Conservation (phyloP, 1,284 basidiomycete genomes). For the Boletellus dicymbophilus region DNA sequence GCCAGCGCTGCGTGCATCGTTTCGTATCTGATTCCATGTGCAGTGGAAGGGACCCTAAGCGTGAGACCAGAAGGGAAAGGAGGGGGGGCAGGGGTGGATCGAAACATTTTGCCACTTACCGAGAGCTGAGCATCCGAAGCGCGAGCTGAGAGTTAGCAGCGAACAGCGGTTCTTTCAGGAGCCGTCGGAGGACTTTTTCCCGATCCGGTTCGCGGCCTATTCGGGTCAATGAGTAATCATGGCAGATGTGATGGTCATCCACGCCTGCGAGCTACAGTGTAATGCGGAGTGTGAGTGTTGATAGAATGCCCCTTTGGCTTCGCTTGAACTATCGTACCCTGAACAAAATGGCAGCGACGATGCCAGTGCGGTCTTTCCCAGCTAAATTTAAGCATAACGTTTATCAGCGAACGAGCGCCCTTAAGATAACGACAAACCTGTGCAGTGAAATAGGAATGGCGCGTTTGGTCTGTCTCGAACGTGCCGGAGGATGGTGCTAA, state of each 20-base stretch:
- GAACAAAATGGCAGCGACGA: conserved; percentile 72
- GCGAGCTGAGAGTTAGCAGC: conserved; percentile 70
- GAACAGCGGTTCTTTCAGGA: conserved; percentile 69
- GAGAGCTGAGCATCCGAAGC: conserved; percentile 75
- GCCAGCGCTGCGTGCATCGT: conserved; percentile 71
- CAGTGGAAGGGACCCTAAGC: too few relatives aligned
- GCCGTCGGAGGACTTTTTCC: conserved; percentile 63
- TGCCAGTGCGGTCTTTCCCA: conserved; percentile 79
- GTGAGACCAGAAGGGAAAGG: too few relatives aligned
- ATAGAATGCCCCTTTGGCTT: neutral
- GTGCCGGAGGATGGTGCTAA: conserved; percentile 66
- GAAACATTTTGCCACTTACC: too few relatives aligned
- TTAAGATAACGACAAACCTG: conserved; percentile 42
- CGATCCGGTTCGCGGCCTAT: conserved; percentile 76
- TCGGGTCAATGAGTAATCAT: conserved; percentile 75
- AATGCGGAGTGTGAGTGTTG: conserved; percentile 6
- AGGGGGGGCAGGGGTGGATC: too few relatives aligned
- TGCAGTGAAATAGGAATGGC: conserved; percentile 73
- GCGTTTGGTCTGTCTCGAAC: conserved; percentile 67
- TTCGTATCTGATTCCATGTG: conserved; percentile 47
- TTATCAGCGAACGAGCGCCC: conserved; percentile 1
- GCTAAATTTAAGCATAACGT: conserved; percentile 42
- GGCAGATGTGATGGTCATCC: conserved; percentile 58
- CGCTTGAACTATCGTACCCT: conserved; percentile 44
- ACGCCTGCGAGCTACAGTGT: conserved; percentile 77